Conservation (phyloP, 805 yeast species). For the Ogataea siamensis region DNA sequence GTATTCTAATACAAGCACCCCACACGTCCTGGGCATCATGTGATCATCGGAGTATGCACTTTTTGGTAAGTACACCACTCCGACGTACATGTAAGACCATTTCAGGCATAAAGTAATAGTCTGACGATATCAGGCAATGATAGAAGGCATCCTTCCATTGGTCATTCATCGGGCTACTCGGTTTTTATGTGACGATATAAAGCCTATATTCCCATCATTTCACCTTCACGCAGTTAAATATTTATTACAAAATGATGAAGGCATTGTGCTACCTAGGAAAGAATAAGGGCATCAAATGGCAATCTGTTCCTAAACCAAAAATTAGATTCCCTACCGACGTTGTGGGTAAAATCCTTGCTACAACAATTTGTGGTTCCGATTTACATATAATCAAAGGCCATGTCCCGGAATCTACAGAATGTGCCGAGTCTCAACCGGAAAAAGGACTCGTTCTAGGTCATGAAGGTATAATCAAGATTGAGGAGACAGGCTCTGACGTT, state of each 20-base stretch:
- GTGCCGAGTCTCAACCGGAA: slow-evolving; percentile 21
- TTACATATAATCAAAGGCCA: slow-evolving; percentile 61
- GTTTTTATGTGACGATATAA: too few species aligned
- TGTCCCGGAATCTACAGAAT: slow-evolving; percentile 50
- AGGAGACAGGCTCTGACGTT: slow-evolving; percentile 49
- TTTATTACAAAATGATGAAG: slow-evolving; percentile 41
- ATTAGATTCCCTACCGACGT: slow-evolving; percentile 51
- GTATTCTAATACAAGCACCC: too few species aligned
- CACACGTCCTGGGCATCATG: too few species aligned
- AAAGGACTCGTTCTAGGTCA: slow-evolving; percentile 50
- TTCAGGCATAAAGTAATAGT: too few species aligned
- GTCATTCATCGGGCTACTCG: too few species aligned
- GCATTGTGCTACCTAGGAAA: slow-evolving; percentile 48
- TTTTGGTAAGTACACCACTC: background rate
- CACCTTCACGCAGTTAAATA: too few species aligned
- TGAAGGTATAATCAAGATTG: slow-evolving; percentile 57
- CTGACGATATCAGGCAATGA: too few species aligned
- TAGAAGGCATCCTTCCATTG: too few species aligned
- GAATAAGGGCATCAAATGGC: slow-evolving; percentile 36
- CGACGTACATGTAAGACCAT: too few species aligned
- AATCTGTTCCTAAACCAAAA: slow-evolving; percentile 41
- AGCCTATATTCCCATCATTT: too few species aligned
- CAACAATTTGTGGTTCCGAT: slow-evolving; percentile 67
- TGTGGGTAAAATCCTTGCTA: slow-evolving; percentile 50
- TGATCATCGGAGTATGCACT: background rate